Evolutionary conservation across 2,329 filamentous ascomycete species (phyloP).

Genomic region (Hysterium pulicare): DNA sequence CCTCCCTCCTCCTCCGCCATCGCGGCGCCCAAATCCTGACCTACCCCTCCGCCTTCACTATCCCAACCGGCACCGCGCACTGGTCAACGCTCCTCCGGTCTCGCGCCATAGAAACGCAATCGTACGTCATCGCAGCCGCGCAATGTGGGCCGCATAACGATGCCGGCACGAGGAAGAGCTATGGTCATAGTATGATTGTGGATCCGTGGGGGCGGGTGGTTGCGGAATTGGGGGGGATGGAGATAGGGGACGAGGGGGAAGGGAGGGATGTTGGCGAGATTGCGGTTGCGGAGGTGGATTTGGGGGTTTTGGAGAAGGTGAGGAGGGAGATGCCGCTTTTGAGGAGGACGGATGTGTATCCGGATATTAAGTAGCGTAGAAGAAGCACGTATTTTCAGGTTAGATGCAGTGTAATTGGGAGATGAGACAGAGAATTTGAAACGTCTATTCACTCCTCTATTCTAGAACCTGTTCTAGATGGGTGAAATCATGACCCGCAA

Average conservation of each 20-base stretch:
- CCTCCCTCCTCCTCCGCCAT: slow-evolving; percentile 62
- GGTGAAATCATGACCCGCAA: too few species aligned
- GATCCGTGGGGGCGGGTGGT: slow-evolving; percentile 82
- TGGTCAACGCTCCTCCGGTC: slow-evolving; percentile 79
- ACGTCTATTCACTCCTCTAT: too few species aligned
- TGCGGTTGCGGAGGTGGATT: slow-evolving; percentile 52
- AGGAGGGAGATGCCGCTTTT: slow-evolving; percentile 56
- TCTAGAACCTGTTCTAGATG: too few species aligned
- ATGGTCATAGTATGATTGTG: slow-evolving; percentile 81
- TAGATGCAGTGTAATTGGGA: too few species aligned
- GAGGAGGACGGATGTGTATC: slow-evolving; percentile 50
- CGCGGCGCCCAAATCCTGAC: slow-evolving; percentile 72
- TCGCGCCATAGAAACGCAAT: slow-evolving; percentile 83
- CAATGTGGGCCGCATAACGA: slow-evolving; percentile 71
- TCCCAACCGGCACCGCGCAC: slow-evolving; percentile 79
- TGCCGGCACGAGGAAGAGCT: slow-evolving; percentile 65
- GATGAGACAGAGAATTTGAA: too few species aligned
- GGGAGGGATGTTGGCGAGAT: slow-evolving; percentile 40
- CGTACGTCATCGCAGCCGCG: slow-evolving; percentile 81
- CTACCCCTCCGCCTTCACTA: slow-evolving; percentile 88
- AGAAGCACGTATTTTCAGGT: too few species aligned
- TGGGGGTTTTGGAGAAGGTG: slow-evolving; percentile 50
- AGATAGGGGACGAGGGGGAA: slow-evolving; percentile 36
- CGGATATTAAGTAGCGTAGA: slow-evolving; percentile 19
- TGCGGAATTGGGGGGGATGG: slow-evolving; percentile 58